Conservation (phyloP, 2,329 filamentous ascomycete species). For the Fusarium virguliforme region DNA sequence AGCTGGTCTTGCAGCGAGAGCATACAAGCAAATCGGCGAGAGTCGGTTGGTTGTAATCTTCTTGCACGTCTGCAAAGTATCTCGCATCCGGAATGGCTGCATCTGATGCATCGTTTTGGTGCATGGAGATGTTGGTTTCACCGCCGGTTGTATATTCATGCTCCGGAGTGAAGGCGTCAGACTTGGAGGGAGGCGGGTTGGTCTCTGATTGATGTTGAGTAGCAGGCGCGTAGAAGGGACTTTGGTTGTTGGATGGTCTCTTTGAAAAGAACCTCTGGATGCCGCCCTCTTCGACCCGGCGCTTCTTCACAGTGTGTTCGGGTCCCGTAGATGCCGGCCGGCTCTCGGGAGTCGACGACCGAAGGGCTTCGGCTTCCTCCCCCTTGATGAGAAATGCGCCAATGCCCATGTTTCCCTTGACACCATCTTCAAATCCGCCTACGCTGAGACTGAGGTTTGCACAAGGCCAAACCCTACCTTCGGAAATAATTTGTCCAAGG, state of each 20-base stretch:
- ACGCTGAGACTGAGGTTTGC: slow-evolving; percentile 91
- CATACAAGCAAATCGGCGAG: slow-evolving; percentile 66
- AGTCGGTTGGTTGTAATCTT: slow-evolving; percentile 51
- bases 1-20: slow-evolving; percentile 74
- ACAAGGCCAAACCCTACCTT: slow-evolving; percentile 90
- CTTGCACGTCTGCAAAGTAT: slow-evolving; percentile 40
- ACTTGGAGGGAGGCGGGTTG: slow-evolving; percentile 20
- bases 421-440: slow-evolving; percentile 91
- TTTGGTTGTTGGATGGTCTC: slow-evolving; percentile 53
- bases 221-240: slow-evolving; percentile 42
- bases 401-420: slow-evolving; percentile 88
- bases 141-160: slow-evolving; percentile 36
- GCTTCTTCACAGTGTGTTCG: slow-evolving; percentile 52
- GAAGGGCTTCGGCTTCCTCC: slow-evolving; percentile 70
- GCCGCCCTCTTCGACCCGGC: slow-evolving; percentile 61
- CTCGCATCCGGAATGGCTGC: slow-evolving; percentile 29
- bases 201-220: slow-evolving; percentile 6
- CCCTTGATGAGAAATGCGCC: slow-evolving; percentile 87
- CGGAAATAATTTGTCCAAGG: slow-evolving; percentile 82
- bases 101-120: slow-evolving; percentile 29
- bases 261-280: slow-evolving; percentile 74
- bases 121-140: slow-evolving; percentile 33
- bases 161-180: slow-evolving; percentile 28
- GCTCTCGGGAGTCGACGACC: slow-evolving; percentile 43
- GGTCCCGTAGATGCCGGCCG: slow-evolving; percentile 41